Conservation (phyloP, 208 protist genomes). For the Leishmania mexicana region DNA sequence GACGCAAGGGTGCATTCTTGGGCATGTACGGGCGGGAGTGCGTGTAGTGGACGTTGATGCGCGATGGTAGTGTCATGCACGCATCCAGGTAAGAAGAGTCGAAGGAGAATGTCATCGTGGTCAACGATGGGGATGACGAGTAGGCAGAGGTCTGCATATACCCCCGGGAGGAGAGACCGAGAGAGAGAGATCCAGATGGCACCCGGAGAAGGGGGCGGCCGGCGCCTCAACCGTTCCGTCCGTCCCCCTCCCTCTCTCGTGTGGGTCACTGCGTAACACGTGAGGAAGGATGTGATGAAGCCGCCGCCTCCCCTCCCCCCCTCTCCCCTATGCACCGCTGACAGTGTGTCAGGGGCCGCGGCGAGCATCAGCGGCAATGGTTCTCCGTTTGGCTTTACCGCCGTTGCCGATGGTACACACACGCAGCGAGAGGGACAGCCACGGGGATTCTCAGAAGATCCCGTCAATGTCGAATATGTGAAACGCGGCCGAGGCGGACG, state of each 20-base stretch:
- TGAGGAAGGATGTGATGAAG: not conserved
- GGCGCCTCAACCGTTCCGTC: not conserved
- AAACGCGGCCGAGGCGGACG: conserved; percentile 16
- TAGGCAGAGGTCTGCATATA: not conserved
- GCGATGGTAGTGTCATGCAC: not conserved
- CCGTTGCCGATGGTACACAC: not conserved
- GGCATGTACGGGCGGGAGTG: not conserved
- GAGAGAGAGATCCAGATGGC: not conserved
- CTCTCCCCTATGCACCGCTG: not conserved
- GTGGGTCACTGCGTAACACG: not conserved
- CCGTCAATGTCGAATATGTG: conserved; percentile 81
- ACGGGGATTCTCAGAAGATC: conserved; percentile 47
- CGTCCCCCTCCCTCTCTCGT: not conserved
- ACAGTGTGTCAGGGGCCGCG: not conserved
- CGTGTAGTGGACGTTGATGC: not conserved
- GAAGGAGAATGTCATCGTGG: not conserved
- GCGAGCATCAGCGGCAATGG: not conserved
- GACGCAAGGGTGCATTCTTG: not conserved
- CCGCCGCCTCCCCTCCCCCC: not conserved
- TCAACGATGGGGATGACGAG: not conserved
- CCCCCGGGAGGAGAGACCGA: not conserved
- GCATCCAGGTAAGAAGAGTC: not conserved
- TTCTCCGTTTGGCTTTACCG: not conserved
- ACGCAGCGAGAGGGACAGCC: not conserved
- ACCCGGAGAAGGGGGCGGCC: not conserved